These are phyloP conservation scores for Exophiala spinifera DNA, from an alignment of 2,329 filamentous ascomycete genomes.

Conservation along the genomic window DNA sequence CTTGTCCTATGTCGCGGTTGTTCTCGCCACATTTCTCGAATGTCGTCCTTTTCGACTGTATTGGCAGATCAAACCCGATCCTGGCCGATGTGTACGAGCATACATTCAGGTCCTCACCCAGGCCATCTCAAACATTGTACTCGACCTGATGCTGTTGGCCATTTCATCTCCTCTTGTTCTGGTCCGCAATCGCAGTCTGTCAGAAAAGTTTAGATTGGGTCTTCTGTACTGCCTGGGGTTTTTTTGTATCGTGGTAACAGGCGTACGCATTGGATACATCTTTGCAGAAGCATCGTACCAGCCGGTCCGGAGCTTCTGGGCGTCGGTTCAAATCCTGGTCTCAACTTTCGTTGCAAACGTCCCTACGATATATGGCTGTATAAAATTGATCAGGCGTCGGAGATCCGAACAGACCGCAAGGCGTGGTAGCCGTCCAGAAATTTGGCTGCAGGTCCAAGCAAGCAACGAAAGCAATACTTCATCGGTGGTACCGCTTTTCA, in stretches of 20 bases:
- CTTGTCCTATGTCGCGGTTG: constrained; percentile 34
- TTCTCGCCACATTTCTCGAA: constrained; percentile 37
- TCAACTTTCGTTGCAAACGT: constrained; percentile 39
- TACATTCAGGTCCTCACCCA: constrained; percentile 36
- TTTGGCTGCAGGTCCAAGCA: constrained; percentile 22
- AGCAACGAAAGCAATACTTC: constrained; percentile 9
- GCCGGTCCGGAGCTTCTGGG: constrained; percentile 39
- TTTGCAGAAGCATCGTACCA: constrained; percentile 38
- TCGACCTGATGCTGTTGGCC: constrained; percentile 33
- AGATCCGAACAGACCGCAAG: constrained; percentile 19
- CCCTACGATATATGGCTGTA: constrained; percentile 35
- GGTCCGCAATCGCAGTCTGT: constrained; percentile 21
- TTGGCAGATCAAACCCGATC: constrained; percentile 53
- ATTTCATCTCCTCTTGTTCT: constrained; percentile 34
- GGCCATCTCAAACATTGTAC: constrained; percentile 36
- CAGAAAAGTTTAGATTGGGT: constrained; percentile 35
- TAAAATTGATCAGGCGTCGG: constrained; percentile 18
- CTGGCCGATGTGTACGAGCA: constrained; percentile 37
- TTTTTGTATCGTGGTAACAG: constrained; percentile 41
- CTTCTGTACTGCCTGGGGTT: constrained; percentile 39
- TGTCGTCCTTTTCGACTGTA: constrained; percentile 52
- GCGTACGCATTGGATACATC: constrained; percentile 39
- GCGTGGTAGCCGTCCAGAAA: constrained; percentile 21
- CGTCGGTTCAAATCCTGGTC: constrained; percentile 38
- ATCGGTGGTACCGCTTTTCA: constrained; percentile 8